Evolutionary conservation across 164 flowering plant species (phyloP), one percentile per base, ranked within the genome.

Genomic region (Nelumbo lutea): DNA sequence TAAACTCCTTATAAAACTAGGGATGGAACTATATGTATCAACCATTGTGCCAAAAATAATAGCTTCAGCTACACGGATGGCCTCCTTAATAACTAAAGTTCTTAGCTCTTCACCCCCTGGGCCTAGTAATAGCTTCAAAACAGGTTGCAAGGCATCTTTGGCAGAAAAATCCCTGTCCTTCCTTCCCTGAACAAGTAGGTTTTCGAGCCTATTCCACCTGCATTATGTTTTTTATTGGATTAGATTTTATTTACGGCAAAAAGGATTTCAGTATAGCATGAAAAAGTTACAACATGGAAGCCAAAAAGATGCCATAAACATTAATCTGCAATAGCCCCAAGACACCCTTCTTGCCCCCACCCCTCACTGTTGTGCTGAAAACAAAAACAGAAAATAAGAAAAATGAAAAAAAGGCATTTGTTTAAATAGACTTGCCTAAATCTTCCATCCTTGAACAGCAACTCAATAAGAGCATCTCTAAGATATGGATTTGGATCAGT

Each of bases 141-240:
- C 97, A 72, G 98, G 98, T 78, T 92, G 98, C 61, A 95, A 76
- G 64, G 97, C 98, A 68, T 95, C 97, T 79, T 89, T 90, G 53
- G 91, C 88, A 15, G 93, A 81, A 65, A 95, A 95, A 78, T 95
- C 98, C 74, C 86, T 84, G 72, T 95, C 98, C 71, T 87, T 84
- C 39, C 79, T 79, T 48, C 98, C 98, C 84, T 95, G 97, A 66
- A 81, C 89, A 61, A 95, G 90, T 68, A 95, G 79, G 79, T 95
- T 90, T 79, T 95, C 97, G 75, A 95, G 97, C 75, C 98, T 88
- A 75, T 86, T 92, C 98, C 98, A 95, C 84, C 98, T 93, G 88
- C 27, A 27, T 27, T 27, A 27, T 27, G 27, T 27, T 27, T 27
- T 0, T 27, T 27, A 27, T 27, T 27, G 27, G 27, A 27, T 27